Percentiles rank a stretch among this genome's conserved stretches.
Evolutionary conservation across 306 rosid genomes (phyloP).

Genomic region (Fragaria nilgerrensis): DNA sequence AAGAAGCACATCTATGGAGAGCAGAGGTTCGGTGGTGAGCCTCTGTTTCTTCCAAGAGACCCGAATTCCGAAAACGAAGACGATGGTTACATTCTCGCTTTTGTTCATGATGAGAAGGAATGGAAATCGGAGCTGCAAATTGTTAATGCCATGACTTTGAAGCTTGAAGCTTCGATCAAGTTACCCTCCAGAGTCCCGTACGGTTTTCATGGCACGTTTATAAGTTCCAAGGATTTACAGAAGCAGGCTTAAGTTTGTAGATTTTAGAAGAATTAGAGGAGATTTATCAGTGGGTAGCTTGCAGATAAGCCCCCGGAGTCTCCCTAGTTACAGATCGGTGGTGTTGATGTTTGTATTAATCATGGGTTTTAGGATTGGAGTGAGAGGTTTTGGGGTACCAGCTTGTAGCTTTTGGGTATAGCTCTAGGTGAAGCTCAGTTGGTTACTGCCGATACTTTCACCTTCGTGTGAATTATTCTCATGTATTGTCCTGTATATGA

Average conservation of each 20-base stretch:
- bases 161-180: conserved; percentile 66
- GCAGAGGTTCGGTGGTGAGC: conserved; percentile 75
- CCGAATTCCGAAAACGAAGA: conserved; percentile 49
- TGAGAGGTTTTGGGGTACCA: conserved; percentile 57
- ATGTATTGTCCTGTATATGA: conserved; percentile 14
- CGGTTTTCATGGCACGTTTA: conserved; percentile 95
- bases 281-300: conserved; percentile 77
- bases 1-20: conserved; percentile 62
- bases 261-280: conserved; percentile 24
- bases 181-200: conserved; percentile 91
- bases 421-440: conserved; percentile 81
- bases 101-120: conserved; percentile 86
- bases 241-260: conserved; percentile 44
- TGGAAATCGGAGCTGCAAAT: conserved; percentile 77
- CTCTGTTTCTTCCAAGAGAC: conserved; percentile 67
- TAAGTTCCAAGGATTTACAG: conserved; percentile 52
- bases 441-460: conserved; percentile 63
- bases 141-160: conserved; percentile 67
- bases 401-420: conserved; percentile 77
- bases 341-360: not conserved
- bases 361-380: conserved; percentile 23
- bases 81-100: conserved; percentile 72
- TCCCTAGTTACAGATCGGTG: conserved; percentile 29
- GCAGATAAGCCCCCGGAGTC: conserved; percentile 78
- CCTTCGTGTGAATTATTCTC: conserved; percentile 20